phyloP scores from a whole-genome alignment of 768 basidiomycete genomes.

The Tephrocybe sp. region DNA sequence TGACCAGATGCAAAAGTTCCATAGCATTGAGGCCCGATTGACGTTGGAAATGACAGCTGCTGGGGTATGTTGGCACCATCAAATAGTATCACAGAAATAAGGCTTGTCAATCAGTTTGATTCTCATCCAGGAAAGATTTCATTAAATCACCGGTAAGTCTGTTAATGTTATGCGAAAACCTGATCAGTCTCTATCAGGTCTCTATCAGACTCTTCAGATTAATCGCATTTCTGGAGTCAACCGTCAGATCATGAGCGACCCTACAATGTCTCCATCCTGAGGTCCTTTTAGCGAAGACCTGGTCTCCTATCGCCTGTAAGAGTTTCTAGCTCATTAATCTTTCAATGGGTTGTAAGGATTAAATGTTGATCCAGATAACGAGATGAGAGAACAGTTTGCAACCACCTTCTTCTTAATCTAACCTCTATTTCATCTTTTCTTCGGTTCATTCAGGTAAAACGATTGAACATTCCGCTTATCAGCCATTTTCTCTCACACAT shows the following conservation, averaged over 20 bases:
- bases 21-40: not conserved
- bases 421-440: not conserved
- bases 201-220: not conserved
- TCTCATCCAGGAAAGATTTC: conserved; percentile 1
- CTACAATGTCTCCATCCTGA: too few species aligned
- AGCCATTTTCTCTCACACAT: conserved; percentile 9
- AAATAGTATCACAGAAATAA: conserved; percentile 15
- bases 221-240: not conserved
- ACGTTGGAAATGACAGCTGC: conserved; percentile 1
- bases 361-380: too few species aligned
- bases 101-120: conserved; percentile 14
- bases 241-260: too few species aligned
- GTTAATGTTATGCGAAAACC: not conserved
- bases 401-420: too few species aligned
- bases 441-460: not conserved
- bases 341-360: too few species aligned
- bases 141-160: conserved; percentile 17
- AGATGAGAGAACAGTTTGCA: too few species aligned
- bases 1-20: too few species aligned
- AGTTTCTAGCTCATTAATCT: too few species aligned
- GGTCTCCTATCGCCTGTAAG: too few species aligned
- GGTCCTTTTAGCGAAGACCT: too few species aligned
- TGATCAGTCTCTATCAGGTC: not conserved
- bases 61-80: conserved; percentile 3
- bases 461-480: not conserved